Evolutionary conservation across 352 stramenopile genomes (phyloP), one percentile per base, ranked within the genome.

Genomic region (Phytopythium delawarense): DNA sequence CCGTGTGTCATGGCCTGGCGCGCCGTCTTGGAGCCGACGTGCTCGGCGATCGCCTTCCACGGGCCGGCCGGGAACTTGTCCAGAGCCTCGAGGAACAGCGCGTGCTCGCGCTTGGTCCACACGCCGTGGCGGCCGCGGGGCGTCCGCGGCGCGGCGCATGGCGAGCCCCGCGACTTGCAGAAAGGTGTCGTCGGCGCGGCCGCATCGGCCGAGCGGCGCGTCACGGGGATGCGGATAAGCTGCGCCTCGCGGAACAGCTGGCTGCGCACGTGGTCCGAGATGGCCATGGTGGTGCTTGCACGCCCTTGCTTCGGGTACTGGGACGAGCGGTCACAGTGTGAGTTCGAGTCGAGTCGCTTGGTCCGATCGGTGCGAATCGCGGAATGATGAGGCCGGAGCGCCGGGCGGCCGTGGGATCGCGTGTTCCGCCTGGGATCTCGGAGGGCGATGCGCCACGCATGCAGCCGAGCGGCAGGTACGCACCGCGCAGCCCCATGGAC

Each of bases 1-100:
- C 92, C 94, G 66, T 98, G 92, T 5, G 79, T 93, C 75, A 84
- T 84, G 53, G 97, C 97, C 68, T 99, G 96, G 7, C 93, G 89
- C 28, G 90, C 59, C 15, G 76, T 88, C 55, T 81, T 81, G 50
- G 72, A 78, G 39, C 76, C 69, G n/a, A 88, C 64, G 53, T 74
- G 74, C 28, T 67, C 65, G 25, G 78, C 78, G 51, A 88, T 84
- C 40, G 61, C 62, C 40, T 81, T 81, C 78, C 75, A 87, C 9
- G 74, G 78, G 0, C 75, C 78, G 1, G 61, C 51, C 28, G 75
- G 75, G 71, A 79, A 84, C 59, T 65, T 49, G 55, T 85, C 75
- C 39, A 87, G 69, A 28, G 71, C 78, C 30, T 80, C 63, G 7
- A 87, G 65, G 64, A 85, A 87, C 30, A 63, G 74, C 30, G 82